A percentile compares a stretch with the other conserved stretches of the same genome.
Evolutionary conservation across 176 grass and related monocot species (phyloP).

Genomic region (Elymus sibiricus): DNA sequence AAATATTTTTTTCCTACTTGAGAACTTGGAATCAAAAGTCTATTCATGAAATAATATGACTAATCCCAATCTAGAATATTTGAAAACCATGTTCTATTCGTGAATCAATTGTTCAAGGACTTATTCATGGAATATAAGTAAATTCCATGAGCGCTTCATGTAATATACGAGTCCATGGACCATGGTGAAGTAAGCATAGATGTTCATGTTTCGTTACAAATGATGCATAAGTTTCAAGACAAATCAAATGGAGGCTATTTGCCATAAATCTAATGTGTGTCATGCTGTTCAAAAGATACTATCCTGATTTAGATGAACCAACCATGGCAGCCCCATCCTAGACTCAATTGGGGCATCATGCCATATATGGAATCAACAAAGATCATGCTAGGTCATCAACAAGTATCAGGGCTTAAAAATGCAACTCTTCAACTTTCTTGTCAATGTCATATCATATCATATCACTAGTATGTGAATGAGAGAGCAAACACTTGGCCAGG

Average conservation of each 20-base stretch:
- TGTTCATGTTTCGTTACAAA: background rate
- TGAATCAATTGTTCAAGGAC: background rate
- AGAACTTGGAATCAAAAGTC: background rate
- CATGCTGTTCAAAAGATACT: background rate
- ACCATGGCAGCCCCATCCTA: background rate
- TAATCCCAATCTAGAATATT: background rate
- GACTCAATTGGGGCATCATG: background rate
- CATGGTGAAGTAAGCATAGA: background rate
- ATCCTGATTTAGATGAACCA: background rate
- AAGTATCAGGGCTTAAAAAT: background rate
- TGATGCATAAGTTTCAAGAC: background rate
- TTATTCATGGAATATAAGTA: background rate
- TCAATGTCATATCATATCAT: background rate
- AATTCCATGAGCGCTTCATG: background rate
- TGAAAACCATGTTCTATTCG: background rate
- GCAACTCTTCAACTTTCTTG: background rate
- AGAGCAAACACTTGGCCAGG: conserved; percentile 5
- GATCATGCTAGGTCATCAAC: background rate
- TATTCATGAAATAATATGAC: background rate
- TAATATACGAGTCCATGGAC: background rate
- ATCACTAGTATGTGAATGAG: background rate
- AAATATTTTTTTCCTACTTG: background rate
- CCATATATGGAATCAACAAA: background rate
- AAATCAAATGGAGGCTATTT: background rate
- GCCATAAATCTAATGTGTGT: background rate